Conservation (phyloP, 495 filamentous ascomycete species). For the Penicillium argentinense region DNA sequence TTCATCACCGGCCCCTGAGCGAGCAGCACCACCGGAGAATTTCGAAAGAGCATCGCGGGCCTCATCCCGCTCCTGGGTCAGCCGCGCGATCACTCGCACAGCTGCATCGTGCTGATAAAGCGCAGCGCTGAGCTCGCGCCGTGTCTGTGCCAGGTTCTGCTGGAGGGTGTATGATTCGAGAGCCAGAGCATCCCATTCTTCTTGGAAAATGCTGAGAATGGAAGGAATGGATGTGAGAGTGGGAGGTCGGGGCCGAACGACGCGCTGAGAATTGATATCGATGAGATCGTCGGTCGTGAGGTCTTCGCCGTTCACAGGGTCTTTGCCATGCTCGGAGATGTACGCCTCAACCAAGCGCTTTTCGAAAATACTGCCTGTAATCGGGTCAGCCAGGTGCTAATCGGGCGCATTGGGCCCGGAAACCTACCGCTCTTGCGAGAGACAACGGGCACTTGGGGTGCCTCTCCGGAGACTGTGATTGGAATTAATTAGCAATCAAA, state of each 20-base stretch:
- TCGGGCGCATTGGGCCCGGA: conserved; percentile 6
- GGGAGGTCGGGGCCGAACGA: conserved; percentile 85
- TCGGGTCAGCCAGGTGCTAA: conserved; percentile 25
- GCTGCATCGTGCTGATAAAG: conserved; percentile 97
- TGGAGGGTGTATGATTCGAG: conserved; percentile 86
- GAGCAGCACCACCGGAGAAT: conserved; percentile 65
- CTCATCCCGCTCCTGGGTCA: conserved; percentile 88
- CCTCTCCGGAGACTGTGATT: conserved; percentile 85
- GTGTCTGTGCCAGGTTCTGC: conserved; percentile 82
- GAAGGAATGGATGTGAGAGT: conserved; percentile 96
- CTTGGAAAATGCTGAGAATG: conserved; percentile 94
- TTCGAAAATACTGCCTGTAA: conserved; percentile 82
- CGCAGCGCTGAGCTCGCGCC: conserved; percentile 89
- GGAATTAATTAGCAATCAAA: neutral
- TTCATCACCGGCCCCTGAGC: conserved; percentile 62
- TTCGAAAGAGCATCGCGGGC: conserved; percentile 89
- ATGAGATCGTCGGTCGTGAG: conserved; percentile 84
- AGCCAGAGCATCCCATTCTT: conserved; percentile 95
- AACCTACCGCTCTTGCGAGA: conserved; percentile 87
- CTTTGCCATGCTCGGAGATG: conserved; percentile 89
- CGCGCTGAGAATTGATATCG: conserved; percentile 76
- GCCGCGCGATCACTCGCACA: conserved; percentile 83
- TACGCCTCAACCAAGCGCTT: conserved; percentile 94
- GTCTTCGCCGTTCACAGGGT: conserved; percentile 89
- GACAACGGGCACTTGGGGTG: conserved; percentile 90